Evolutionary conservation across 805 yeast genomes (phyloP).

Genomic region (Phaffomyces opuntiae): DNA sequence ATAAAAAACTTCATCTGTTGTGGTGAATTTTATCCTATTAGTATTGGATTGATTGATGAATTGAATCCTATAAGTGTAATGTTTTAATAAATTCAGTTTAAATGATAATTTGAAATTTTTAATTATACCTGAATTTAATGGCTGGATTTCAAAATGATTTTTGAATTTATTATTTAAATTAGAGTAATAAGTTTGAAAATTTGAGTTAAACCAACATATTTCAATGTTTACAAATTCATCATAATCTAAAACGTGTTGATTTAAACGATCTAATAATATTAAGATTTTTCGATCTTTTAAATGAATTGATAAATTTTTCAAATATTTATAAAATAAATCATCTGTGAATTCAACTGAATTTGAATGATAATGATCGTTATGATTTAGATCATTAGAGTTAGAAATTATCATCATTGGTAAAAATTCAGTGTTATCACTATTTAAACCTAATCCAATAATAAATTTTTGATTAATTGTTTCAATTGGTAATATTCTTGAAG

Average conservation of each 20-base stretch:
- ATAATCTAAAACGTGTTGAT: constrained; percentile 29
- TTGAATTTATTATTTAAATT: constrained; percentile 8
- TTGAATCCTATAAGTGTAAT: constrained; percentile 6
- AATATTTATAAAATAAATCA: constrained; percentile 19
- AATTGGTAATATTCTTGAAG: constrained; percentile 16
- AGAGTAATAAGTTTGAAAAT: constrained; percentile 9
- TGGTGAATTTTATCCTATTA: not conserved
- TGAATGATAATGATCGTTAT: constrained; percentile 11
- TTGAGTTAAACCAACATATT: constrained; percentile 22
- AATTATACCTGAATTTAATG: constrained; percentile 28
- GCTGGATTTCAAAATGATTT: constrained; percentile 20
- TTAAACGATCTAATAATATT: constrained; percentile 27
- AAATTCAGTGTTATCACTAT: constrained; percentile 15
- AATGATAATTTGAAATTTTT: constrained; percentile 26
- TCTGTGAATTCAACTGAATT: constrained; percentile 9
- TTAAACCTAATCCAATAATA: constrained; percentile 16
- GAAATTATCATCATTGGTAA: constrained; percentile 15
- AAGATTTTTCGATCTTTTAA: constrained; percentile 18
- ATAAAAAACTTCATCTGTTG: constrained; percentile 2
- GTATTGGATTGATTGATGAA: not conserved
- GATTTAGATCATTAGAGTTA: not conserved
- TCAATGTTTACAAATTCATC: constrained; percentile 24
- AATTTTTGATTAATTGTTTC: constrained; percentile 8
- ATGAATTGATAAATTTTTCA: constrained; percentile 5
- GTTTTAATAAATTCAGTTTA: constrained; percentile 13